Evolutionary conservation across 176 grass and related monocot species (phyloP).

Genomic region (Oryza officinalis): DNA sequence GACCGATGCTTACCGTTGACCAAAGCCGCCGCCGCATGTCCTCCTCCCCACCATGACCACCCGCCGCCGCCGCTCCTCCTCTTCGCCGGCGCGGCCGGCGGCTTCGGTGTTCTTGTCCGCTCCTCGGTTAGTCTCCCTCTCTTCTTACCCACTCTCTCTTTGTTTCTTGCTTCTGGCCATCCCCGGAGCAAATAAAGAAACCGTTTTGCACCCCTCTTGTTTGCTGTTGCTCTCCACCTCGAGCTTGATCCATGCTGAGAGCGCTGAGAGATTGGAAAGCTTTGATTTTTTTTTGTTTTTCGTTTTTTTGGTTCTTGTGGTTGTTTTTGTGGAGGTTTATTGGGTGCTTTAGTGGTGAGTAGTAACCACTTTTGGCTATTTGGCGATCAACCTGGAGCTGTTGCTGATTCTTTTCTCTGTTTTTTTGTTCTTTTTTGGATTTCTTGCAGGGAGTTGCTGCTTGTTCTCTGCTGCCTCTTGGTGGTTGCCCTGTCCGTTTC

Average conservation of each 20-base stretch:
- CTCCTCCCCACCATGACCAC: constrained; percentile 44
- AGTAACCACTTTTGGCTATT: constrained; percentile 11
- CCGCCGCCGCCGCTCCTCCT: constrained; percentile 32
- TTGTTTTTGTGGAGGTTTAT: constrained; percentile 13
- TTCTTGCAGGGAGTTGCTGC: constrained; percentile 42
- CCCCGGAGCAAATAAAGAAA: constrained; percentile 25
- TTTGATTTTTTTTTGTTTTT: neutral
- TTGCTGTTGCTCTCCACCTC: neutral
- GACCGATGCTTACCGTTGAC: too few species aligned
- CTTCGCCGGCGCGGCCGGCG: constrained; percentile 10
- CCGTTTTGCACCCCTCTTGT: neutral
- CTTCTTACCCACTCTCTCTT: neutral
- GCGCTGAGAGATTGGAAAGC: neutral
- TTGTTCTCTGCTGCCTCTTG: constrained; percentile 35
- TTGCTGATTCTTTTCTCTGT: constrained; percentile 29
- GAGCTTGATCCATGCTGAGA: constrained; percentile 31
- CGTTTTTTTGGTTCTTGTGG: neutral
- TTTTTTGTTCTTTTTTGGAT: neutral
- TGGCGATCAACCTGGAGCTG: constrained; percentile 30
- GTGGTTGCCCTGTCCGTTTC: constrained; percentile 29
- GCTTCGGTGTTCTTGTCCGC: constrained; percentile 10
- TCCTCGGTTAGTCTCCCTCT: constrained; percentile 39
- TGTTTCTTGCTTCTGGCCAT: constrained; percentile 8
- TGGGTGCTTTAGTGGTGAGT: constrained; percentile 20
- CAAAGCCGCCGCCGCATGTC: constrained; percentile 30